These are phyloP conservation scores for Alternaria viburni DNA, from an alignment of 2,329 filamentous ascomycete species.

Conservation along the genomic window DNA sequence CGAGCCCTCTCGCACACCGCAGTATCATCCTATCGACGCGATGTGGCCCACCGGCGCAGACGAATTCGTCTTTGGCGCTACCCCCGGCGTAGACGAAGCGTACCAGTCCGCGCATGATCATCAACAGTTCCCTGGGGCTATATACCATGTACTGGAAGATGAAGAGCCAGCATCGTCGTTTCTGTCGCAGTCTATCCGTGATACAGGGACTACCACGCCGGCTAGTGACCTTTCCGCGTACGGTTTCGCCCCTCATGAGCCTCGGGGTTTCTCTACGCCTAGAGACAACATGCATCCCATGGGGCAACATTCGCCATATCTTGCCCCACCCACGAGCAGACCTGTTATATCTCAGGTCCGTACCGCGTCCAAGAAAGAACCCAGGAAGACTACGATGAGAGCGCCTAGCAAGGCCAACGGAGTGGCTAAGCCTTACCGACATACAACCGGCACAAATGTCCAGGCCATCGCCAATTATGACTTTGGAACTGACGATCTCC, in stretches of 20 bases:
- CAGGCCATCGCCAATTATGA: not conserved
- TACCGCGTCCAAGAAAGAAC: not conserved
- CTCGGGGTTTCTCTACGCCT: not conserved
- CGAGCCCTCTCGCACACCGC: not conserved
- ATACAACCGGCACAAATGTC: not conserved
- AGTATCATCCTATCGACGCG: not conserved
- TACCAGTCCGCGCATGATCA: not conserved
- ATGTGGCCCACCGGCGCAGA: not conserved
- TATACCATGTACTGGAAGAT: not conserved
- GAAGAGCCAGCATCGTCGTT: not conserved
- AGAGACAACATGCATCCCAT: not conserved
- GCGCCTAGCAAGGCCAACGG: not conserved
- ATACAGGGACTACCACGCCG: not conserved
- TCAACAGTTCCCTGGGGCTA: not conserved
- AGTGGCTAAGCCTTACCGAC: not conserved
- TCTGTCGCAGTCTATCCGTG: not conserved
- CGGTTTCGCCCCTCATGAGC: not conserved
- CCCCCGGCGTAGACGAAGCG: not conserved
- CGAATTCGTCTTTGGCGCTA: not conserved
- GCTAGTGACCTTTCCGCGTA: not conserved
- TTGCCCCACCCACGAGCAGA: rapidly evolving
- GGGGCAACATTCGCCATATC: not conserved
- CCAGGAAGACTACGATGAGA: not conserved
- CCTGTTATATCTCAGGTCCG: not conserved
- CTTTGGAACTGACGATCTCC: not conserved